Conservation (phyloP, 78 protist species). For the Fonticula alba region DNA sequence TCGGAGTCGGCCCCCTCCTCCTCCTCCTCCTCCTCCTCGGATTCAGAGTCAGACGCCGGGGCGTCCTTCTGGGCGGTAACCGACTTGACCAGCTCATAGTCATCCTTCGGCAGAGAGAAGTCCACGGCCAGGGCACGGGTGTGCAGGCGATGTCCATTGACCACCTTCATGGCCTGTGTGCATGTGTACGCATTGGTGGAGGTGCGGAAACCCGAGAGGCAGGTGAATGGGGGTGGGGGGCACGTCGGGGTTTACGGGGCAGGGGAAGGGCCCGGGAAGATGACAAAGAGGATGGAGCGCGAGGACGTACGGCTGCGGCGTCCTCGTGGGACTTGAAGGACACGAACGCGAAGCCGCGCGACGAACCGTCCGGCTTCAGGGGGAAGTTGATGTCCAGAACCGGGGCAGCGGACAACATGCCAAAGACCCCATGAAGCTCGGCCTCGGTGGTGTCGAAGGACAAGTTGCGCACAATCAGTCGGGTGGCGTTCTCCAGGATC, state of each 20-base stretch:
- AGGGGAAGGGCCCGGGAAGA: not conserved
- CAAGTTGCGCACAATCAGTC: constrained; percentile 1
- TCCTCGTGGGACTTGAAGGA: not conserved
- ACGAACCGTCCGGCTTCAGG: not conserved
- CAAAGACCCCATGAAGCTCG: not conserved
- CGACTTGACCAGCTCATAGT: not conserved
- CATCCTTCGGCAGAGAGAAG: not conserved
- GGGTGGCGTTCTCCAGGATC: no score
- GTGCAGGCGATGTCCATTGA: not conserved
- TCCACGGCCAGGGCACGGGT: not conserved
- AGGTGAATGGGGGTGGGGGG: no score
- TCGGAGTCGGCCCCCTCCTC: not conserved
- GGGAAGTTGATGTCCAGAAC: not conserved
- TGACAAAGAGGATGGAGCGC: not conserved
- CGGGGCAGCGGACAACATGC: not conserved
- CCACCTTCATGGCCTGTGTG: not conserved
- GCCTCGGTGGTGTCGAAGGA: not conserved
- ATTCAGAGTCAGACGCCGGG: not conserved
- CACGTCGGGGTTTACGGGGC: no score
- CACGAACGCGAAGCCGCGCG: not conserved
- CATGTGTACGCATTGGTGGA: not conserved
- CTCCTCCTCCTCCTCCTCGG: not conserved
- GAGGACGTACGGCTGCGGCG: not conserved
- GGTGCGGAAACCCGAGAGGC: not conserved
- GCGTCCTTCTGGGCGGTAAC: not conserved